Base-by-base conservation (phyloP, 768 basidiomycete species). In the Suillus discolor region DNA sequence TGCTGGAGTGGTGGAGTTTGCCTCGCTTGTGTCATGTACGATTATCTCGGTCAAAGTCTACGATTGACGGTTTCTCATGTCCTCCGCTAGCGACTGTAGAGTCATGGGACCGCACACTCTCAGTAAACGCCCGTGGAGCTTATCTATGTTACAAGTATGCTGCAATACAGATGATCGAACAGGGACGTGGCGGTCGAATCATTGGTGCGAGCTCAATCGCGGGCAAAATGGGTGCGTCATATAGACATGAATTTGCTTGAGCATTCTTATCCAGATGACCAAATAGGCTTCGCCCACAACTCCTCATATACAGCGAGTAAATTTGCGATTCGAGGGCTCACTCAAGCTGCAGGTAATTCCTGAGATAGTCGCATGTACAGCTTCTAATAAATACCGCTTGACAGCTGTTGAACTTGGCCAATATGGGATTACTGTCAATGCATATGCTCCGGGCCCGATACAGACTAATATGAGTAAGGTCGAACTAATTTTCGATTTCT, bases 81-180 rank as follows among this genome's bases (percentile, higher is more conserved):
- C 15, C 6, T 61, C n/a, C 57, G 6, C 41, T 39, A 78, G 84
- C 78, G 5, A 71, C 73, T 4, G 55, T 76, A 1, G 75, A 80
- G 11, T 74, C 79, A 0, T 83, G 77, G 79, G 80, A 87, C 70
- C 74, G 70, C 70, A 47, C 76, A 8, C 75, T 84, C 66, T 76
- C 80, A 6, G 76, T 89, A 69, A 90, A 90, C 69, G 78, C 82
- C 66, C 82, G 84, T 62, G 88, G 87, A 44, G 76, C 81, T 2
- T 88, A 85, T 76, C 80, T 86, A 66, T 89, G 86, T 71, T 89
- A 89, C 54, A 86, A 89, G 62, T 80, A 88, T 65, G 89, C 88
- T 2, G 88, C 85, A 20, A 77, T 77, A 61, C 83, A 85, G 69
- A 90, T 90, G 89, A 79, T 87, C 11, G 64, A 70, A 11, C 85